Evolutionary conservation across 2,329 filamentous ascomycete species (phyloP), one percentile per base, ranked within the genome.

Genomic region (Xylaria sp.): DNA sequence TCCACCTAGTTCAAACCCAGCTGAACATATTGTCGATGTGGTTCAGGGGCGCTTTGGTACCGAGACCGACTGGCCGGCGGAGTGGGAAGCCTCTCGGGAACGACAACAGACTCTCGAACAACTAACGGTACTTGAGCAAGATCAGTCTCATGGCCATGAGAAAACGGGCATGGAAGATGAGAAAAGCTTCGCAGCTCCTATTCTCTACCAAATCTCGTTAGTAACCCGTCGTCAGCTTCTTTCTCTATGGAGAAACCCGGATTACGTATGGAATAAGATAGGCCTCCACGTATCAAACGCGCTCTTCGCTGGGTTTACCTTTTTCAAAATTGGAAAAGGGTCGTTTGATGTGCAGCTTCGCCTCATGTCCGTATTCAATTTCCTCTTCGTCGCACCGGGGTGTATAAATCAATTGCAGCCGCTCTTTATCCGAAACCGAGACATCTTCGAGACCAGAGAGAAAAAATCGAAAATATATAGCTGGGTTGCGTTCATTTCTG

Each of bases 381-480:
- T 90, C 0, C 82, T 94, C 3, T 92, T 89, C 6, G 92, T 96
- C 69, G 86, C 87, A 1, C 91, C 91, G 0, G 90, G 90, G 0
- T 81, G 94, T 0, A 92, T 94, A 65, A 90, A 94, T 73, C 91
- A 94, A 72, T 82, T 94, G 0, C 90, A 94, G 73, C 92, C 92
- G 0, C 86, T 87, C 5, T 94, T 91, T 75, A 80, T 93, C 58
- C 81, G 86, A 65, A 86, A 88, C 50, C 85, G 91, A 3, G 83
- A 86, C 36, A 83, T 95, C 29, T 96, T 92, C 79, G 81, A 90
- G 75, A 87, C 85, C 1, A 86, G 92, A 5, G 92, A 96, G 77
- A 86, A 89, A 55, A 92, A 87, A n/a, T 87, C 90, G 17, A 93
- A 93, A 77, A 93, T 93, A 29, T 96, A 95, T 79, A 89, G 87